Base-by-base conservation (phyloP, 2,329 filamentous ascomycete genomes). In the Scedosporium apiospermum region DNA sequence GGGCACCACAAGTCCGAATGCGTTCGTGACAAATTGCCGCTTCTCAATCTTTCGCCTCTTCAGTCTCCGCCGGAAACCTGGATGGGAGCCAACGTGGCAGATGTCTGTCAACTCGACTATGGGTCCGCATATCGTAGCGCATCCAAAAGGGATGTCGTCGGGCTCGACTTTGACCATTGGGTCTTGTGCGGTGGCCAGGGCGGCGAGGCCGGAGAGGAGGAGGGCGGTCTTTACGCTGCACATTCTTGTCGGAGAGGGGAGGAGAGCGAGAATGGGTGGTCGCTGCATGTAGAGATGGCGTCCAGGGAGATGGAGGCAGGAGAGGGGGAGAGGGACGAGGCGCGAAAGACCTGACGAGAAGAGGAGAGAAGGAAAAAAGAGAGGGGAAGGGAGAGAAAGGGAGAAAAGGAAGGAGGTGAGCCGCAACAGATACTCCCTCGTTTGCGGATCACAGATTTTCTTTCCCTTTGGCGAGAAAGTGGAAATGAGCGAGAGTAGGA, bases 81-180 rank as follows among this genome's bases (percentile, higher is more conserved):
- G 61, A 55, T 62, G 61, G 27, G 58, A 9, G 12, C 67, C 66
- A 38, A 69, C 58, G 65, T 71, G 70, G 69, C 76, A 78, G 55
- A 71, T 71, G 9, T 68, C 68, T 38, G 74, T 73, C n/a, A 78
- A 67, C 67, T 78, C 76, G 63, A 78, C 74, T 58, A 78, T 73
- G 60, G 76, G 76, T 4, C 75, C 75, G 68, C 76, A 78, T 60
- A 78, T 77, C 46, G 72, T 73, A 42, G 74, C 74, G 63, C 76
- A 78, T 61, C 70, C 68, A 23, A 76, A 63, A 38, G 76, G 76
- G 16, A 78, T 73, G 27, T 75, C 72, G 23, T 74, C 68, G 12
- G 71, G 68, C 18, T 69, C 70, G 42, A 78, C 67, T 34, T 69
- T 69, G 41, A 63, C 53, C 21, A 73, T 71, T 27, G 71, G 70